Percentiles rank a stretch among this genome's conserved stretches.
Evolutionary conservation across 1,139 yeast species (phyloP).

Genomic region (Yamadazyma membranifaciens): DNA sequence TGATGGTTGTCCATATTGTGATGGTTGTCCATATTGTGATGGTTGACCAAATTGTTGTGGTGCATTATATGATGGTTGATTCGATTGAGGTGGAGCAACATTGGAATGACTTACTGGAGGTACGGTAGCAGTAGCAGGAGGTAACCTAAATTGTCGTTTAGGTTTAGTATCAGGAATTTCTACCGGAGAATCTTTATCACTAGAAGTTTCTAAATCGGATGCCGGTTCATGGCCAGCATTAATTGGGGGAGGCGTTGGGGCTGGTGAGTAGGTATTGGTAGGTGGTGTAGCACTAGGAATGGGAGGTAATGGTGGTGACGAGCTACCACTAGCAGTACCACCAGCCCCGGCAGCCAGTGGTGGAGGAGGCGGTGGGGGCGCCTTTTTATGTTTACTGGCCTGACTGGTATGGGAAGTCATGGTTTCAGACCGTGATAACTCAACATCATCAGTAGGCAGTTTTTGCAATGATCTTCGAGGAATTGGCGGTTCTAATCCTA

Average conservation of each 20-base stretch:
- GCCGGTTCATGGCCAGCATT: slow-evolving; percentile 8
- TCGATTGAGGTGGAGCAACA: slow-evolving; percentile 18
- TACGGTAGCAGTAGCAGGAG: slow-evolving; percentile 25
- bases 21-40: slow-evolving; percentile 3
- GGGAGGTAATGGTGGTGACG: slow-evolving; percentile 23
- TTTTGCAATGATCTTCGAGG: slow-evolving; percentile 55
- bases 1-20: slow-evolving; percentile 6
- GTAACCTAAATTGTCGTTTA: slow-evolving; percentile 25
- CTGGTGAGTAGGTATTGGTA: slow-evolving; percentile 12
- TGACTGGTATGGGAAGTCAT: not conserved
- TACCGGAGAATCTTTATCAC: slow-evolving; percentile 10
- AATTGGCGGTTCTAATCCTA: slow-evolving; percentile 82
- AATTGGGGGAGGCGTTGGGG: slow-evolving; percentile 4
- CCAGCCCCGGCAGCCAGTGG: slow-evolving; percentile 18
- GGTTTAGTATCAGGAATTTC: slow-evolving; percentile 9
- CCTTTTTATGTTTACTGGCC: slow-evolving; percentile 34
- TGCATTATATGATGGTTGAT: slow-evolving; percentile 1
- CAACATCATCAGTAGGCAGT: slow-evolving; percentile 7
- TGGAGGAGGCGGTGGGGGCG: slow-evolving; percentile 45
- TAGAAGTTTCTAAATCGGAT: slow-evolving; percentile 8
- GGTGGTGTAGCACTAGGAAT: slow-evolving; percentile 7
- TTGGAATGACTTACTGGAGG: slow-evolving; percentile 35
- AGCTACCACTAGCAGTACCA: slow-evolving; percentile 33
- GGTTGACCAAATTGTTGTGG: slow-evolving; percentile 4
- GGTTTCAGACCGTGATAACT: slow-evolving; percentile 14